A percentile compares a stretch with the other conserved stretches of the same genome.
phyloP scores from a whole-genome alignment of 306 rosid genomes.

The Quercus gilva region DNA sequence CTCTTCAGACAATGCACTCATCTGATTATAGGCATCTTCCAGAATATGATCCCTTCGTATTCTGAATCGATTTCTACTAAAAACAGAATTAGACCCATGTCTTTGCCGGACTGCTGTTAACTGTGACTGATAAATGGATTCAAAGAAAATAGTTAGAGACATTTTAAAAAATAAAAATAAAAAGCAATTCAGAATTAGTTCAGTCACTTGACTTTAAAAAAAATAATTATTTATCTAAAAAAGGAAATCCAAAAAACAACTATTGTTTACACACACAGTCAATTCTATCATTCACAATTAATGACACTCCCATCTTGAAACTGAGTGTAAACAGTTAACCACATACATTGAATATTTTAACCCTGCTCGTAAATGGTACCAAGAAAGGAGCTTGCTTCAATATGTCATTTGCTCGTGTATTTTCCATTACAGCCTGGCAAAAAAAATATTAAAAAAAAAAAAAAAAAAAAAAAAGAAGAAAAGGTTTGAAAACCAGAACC shows the following conservation, averaged over 20 bases:
- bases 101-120: slow-evolving; percentile 82
- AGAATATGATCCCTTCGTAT: slow-evolving; percentile 86
- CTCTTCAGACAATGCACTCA: slow-evolving; percentile 91
- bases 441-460: background rate
- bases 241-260: slow-evolving; percentile 5
- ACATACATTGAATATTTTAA: slow-evolving; percentile 87
- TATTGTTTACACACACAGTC: background rate
- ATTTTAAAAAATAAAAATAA: slow-evolving; percentile 13
- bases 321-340: slow-evolving; percentile 16
- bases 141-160: slow-evolving; percentile 22
- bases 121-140: slow-evolving; percentile 75
- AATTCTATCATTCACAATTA: background rate
- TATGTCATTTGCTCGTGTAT: slow-evolving; percentile 87
- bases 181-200: background rate
- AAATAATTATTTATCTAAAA: background rate
- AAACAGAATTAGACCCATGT: slow-evolving; percentile 61
- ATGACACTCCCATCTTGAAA: slow-evolving; percentile 14
- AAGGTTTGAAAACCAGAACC: slow-evolving; percentile 3
- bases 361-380: slow-evolving; percentile 98
- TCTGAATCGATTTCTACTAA: slow-evolving; percentile 80
- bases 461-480: background rate
- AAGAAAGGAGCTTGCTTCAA: slow-evolving; percentile 91
- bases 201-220: background rate
- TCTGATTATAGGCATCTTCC: slow-evolving; percentile 94
- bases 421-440: slow-evolving; percentile 70